These are phyloP conservation scores for Nicotiana tomentosiformis DNA, from an alignment of 257 asterid species.

Conservation along the genomic window DNA sequence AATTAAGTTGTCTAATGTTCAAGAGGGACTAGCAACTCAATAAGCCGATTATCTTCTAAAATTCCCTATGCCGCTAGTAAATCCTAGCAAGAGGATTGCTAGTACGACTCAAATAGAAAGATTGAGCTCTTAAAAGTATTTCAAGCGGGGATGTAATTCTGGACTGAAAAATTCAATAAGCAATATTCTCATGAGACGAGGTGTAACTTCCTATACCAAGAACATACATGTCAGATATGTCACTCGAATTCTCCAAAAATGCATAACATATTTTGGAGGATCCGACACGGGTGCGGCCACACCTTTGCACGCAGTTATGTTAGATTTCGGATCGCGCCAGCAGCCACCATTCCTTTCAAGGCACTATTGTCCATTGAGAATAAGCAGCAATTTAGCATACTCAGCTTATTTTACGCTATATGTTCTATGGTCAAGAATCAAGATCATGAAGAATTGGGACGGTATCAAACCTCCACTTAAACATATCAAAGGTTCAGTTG, in stretches of 20 bases:
- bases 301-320: slow-evolving; percentile 67
- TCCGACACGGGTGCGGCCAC: background rate
- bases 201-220: background rate
- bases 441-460: slow-evolving; percentile 11
- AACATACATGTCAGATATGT: background rate
- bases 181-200: background rate
- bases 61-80: background rate
- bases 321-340: slow-evolving; percentile 60
- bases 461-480: slow-evolving; percentile 49
- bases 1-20: background rate
- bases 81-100: background rate
- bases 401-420: background rate
- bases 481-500: slow-evolving; percentile 86
- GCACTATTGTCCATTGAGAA: slow-evolving; percentile 38
- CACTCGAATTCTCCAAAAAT: background rate
- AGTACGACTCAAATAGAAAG: background rate
- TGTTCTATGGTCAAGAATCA: background rate
- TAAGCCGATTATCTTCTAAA: background rate
- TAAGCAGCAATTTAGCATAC: background rate
- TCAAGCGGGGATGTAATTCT: background rate
- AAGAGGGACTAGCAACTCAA: background rate
- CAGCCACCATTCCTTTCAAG: slow-evolving; percentile 82
- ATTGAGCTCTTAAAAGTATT: background rate
- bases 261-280: background rate
- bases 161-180: background rate